These are phyloP conservation scores for Zygoascus flipseniorum DNA, from an alignment of 805 yeast genomes.

Conservation along the genomic window DNA sequence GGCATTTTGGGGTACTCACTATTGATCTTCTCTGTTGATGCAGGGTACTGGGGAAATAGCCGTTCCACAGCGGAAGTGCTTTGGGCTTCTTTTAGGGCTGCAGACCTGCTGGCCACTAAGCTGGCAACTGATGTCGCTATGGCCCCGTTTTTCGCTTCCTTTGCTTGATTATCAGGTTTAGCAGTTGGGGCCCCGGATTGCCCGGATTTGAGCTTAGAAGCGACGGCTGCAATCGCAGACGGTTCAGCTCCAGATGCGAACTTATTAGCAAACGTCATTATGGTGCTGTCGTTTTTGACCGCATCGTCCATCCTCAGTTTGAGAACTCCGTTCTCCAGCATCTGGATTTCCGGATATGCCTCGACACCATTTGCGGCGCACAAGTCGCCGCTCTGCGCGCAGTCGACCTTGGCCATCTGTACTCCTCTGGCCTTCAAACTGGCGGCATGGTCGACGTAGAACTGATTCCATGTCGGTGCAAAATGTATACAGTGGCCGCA, in stretches of 20 bases:
- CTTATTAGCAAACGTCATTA: constrained; percentile 8
- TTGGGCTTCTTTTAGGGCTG: no score
- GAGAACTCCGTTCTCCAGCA: constrained; percentile 39
- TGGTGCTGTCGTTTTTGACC: constrained; percentile 5
- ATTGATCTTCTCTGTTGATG: constrained; percentile 6
- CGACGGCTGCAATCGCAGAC: background rate
- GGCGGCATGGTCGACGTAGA: constrained; percentile 40
- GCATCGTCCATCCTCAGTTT: constrained; percentile 16
- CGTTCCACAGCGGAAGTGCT: background rate
- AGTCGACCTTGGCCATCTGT: constrained; percentile 64
- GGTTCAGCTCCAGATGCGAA: background rate
- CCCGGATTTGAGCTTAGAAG: constrained; percentile 7
- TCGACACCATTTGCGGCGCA: constrained; percentile 58
- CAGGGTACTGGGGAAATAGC: constrained; percentile 7
- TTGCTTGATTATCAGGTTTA: background rate
- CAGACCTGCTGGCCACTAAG: no score
- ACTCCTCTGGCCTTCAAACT: constrained; percentile 41
- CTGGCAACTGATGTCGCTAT: no score
- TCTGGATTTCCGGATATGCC: constrained; percentile 62
- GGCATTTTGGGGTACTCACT: constrained; percentile 7
- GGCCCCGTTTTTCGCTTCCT: background rate
- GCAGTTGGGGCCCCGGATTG: background rate
- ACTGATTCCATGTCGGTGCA: constrained; percentile 65
- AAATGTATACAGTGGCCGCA: constrained; percentile 74
- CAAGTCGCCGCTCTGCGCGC: constrained; percentile 78